Evolutionary conservation across 805 yeast genomes (phyloP).

Genomic region (Jamesozyma spencerorum): DNA sequence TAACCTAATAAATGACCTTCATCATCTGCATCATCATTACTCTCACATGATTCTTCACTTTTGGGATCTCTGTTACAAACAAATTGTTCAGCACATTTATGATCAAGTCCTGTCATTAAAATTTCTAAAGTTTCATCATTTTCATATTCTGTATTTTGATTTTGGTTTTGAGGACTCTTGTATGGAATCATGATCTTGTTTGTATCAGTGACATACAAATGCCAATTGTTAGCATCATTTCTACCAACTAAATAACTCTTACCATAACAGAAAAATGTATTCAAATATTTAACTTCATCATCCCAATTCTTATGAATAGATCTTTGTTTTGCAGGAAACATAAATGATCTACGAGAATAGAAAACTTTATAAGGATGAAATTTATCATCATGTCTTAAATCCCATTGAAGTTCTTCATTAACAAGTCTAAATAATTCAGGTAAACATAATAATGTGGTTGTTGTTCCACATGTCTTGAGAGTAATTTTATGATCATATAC

Average conservation of each 20-base stretch:
- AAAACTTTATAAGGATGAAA: slow-evolving; percentile 55
- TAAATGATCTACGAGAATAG: slow-evolving; percentile 83
- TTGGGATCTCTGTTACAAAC: slow-evolving; percentile 36
- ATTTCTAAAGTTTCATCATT: slow-evolving; percentile 76
- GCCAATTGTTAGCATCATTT: slow-evolving; percentile 70
- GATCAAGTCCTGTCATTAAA: slow-evolving; percentile 77
- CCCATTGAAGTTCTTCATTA: slow-evolving; percentile 34
- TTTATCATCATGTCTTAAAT: slow-evolving; percentile 21
- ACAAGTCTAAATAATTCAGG: slow-evolving; percentile 51
- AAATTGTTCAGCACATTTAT: slow-evolving; percentile 48
- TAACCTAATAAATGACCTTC: slow-evolving; percentile 75
- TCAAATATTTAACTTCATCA: slow-evolving; percentile 63
- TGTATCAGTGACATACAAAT: slow-evolving; percentile 60
- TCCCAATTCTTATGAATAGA: slow-evolving; percentile 80
- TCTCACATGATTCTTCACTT: slow-evolving; percentile 4
- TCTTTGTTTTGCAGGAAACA: slow-evolving; percentile 82
- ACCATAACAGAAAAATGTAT: slow-evolving; percentile 53
- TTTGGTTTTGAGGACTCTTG: slow-evolving; percentile 1
- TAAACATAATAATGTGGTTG: slow-evolving; percentile 76
- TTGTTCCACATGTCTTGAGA: slow-evolving; percentile 93
- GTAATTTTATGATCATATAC: slow-evolving; percentile 80
- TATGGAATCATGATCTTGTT: slow-evolving; percentile 4
- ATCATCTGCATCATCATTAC: slow-evolving; percentile 17
- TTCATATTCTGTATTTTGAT: slow-evolving; percentile 8
- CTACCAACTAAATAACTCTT: slow-evolving; percentile 73